phyloP scores from a whole-genome alignment of 2,329 filamentous ascomycete species.

The Fusarium scirpi region DNA sequence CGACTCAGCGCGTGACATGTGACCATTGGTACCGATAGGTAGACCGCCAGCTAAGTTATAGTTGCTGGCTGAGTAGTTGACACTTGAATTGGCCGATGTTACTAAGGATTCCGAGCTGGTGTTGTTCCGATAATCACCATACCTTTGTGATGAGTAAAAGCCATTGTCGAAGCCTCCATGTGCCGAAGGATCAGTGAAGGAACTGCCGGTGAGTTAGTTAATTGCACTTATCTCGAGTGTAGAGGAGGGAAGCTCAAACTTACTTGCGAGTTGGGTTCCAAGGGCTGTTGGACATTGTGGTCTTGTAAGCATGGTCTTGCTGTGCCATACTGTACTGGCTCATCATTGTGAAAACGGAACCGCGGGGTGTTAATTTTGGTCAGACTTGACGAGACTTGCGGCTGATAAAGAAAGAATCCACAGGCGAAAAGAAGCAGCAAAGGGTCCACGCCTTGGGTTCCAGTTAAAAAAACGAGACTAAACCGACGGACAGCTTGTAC shows the following conservation, averaged over 20 bases:
- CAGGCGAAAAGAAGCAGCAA: conserved; percentile 43
- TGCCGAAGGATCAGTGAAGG: conserved; percentile 49
- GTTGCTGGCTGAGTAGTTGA: conserved; percentile 56
- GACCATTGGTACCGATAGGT: conserved; percentile 51
- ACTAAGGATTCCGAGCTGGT: conserved; percentile 42
- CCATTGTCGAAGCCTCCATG: conserved; percentile 54
- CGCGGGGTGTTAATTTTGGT: conserved; percentile 37
- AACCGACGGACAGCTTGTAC: conserved; percentile 47
- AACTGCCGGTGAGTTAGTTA: conserved; percentile 49
- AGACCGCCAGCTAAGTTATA: conserved; percentile 48
- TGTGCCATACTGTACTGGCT: conserved; percentile 59
- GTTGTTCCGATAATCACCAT: conserved; percentile 45
- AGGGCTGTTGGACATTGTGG: conserved; percentile 59
- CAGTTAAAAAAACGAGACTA: conserved; percentile 45
- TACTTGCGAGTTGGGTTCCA: conserved; percentile 67
- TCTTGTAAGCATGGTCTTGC: conserved; percentile 62
- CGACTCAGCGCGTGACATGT: conserved; percentile 56
- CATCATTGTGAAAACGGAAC: conserved; percentile 49
- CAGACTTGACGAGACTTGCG: conserved; percentile 46
- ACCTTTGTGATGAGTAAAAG: conserved; percentile 56
- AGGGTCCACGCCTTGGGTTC: conserved; percentile 43
- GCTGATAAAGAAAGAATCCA: conserved; percentile 50
- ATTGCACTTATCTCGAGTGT: conserved; percentile 13
- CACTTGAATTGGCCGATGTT: conserved; percentile 56
- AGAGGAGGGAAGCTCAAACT: conserved; percentile 46